A percentile compares a stretch with the other conserved stretches of the same genome.
Evolutionary conservation across 169 alveolate species (phyloP).

Genomic region (Pseudocohnilembus persalinus): DNA sequence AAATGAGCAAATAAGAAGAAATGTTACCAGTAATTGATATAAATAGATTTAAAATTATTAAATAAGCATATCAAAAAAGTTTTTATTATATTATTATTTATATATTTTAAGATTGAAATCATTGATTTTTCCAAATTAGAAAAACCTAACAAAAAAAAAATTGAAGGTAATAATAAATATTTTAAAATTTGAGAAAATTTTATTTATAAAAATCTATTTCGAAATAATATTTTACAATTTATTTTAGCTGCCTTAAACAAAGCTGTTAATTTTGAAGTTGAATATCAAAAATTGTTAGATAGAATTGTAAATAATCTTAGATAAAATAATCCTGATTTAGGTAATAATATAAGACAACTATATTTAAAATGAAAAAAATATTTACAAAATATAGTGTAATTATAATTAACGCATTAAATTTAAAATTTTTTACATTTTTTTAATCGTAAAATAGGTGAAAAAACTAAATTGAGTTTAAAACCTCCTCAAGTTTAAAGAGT

Average conservation of each 20-base stretch:
- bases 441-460: conserved; percentile 2
- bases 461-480: conserved; percentile 27
- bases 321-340: background rate
- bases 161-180: background rate
- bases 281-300: background rate
- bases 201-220: too few relatives aligned
- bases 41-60: too few relatives aligned
- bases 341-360: too few relatives aligned
- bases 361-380: too few relatives aligned
- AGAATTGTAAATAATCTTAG: background rate
- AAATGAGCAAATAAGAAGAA: background rate
- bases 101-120: background rate
- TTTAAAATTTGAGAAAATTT: background rate
- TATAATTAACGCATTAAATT: too few relatives aligned
- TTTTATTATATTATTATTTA: too few relatives aligned
- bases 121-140: background rate
- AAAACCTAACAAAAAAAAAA: background rate
- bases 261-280: background rate
- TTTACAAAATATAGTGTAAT: too few relatives aligned
- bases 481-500: conserved; percentile 52
- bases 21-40: background rate
- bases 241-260: background rate
- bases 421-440: background rate
- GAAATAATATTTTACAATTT: background rate
- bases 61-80: too few relatives aligned